A percentile compares a stretch with the other conserved stretches of the same genome.
Evolutionary conservation across 768 basidiomycete genomes (phyloP).

Genomic region (Termitomyces sp.): DNA sequence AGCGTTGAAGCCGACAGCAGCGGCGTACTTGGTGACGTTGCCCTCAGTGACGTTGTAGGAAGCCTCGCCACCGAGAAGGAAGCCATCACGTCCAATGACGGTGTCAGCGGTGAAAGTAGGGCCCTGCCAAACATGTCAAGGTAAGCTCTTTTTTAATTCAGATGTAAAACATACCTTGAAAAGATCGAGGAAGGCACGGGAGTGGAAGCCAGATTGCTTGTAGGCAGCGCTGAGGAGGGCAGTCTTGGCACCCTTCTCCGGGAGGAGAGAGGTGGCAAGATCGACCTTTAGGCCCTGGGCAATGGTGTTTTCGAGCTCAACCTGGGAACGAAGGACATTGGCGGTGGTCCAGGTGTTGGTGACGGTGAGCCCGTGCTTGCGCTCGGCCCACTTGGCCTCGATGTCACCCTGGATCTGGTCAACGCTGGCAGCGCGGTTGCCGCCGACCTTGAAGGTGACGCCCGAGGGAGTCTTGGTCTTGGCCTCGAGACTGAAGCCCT

Average conservation of each 20-base stretch:
- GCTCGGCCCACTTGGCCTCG: conserved; percentile 92
- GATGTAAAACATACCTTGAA: conserved; percentile 71
- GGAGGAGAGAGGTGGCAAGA: conserved; percentile 74
- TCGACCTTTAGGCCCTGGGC: conserved; percentile 98
- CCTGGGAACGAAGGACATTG: conserved; percentile 86
- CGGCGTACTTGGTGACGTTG: conserved; percentile 86
- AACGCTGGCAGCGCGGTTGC: conserved; percentile 70
- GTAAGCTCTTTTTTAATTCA: background rate
- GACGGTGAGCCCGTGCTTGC: conserved; percentile 89
- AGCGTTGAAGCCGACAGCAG: conserved; percentile 92
- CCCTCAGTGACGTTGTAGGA: conserved; percentile 96
- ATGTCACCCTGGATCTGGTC: conserved; percentile 83
- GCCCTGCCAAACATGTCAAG: conserved; percentile 49
- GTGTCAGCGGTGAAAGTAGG: conserved; percentile 97
- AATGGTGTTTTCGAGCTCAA: conserved; percentile 97
- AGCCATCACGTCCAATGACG: conserved; percentile 93
- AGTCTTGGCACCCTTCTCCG: conserved; percentile 83
- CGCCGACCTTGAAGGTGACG: conserved; percentile 92
- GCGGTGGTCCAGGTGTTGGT: conserved; percentile 95
- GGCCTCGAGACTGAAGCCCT: conserved; percentile 69
- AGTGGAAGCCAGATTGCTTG: conserved; percentile 96
- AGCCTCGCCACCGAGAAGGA: conserved; percentile 95
- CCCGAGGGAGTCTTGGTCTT: conserved; percentile 88
- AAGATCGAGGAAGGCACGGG: conserved; percentile 84
- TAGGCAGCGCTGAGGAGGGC: conserved; percentile 82